Base-by-base conservation (phyloP, 768 basidiomycete genomes). In the Zangia roseola region DNA sequence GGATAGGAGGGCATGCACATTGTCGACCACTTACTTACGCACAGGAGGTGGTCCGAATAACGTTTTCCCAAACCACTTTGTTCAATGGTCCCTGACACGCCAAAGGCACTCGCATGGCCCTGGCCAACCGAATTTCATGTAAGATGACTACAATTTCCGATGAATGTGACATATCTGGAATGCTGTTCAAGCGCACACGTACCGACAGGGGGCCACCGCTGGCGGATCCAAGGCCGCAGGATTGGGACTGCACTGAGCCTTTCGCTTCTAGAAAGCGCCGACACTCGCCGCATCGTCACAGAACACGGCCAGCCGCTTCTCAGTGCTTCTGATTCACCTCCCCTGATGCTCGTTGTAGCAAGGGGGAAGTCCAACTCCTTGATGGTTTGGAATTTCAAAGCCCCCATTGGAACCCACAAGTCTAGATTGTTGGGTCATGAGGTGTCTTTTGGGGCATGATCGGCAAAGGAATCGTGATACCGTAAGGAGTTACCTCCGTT, bases 301-400 rank as follows among this genome's bases (percentile, higher is more conserved):
- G 50, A 63, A 55, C 40, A 23, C 44, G 9, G 25, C 52, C 30
- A 44, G 48, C 28, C 28, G 28, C 58, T 55, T 62, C 45, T 55
- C 14, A 43, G 21, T 31, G 50, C 64, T 55, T 62, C 54, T 50
- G 46, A 60, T 53, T 67, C 56, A 46, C 65, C 57, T 55, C 54
- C 67, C 52, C 56, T 62, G 60, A 64, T 61, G 46, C 64, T 56
- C 53, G 64, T 60, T 54, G 64, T 57, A 30, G 54, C 52, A 50
- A 45, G 50, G 47, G 54, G 55, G 16, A 57, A 54, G 25, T 56
- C 53, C 19, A 57, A 40, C 42, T 51, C 53, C 43, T 50, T 24
- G 20, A 31, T 57, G 44, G 31, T 47, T 36, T 13, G 49, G 52
- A 46, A 69, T 66, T 55, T 66, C 56, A 58, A 67, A 57, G 38